A percentile compares a stretch with the other conserved stretches of the same genome.
phyloP scores from a whole-genome alignment of 129 eudicot species.

The Kitagawia praeruptora region DNA sequence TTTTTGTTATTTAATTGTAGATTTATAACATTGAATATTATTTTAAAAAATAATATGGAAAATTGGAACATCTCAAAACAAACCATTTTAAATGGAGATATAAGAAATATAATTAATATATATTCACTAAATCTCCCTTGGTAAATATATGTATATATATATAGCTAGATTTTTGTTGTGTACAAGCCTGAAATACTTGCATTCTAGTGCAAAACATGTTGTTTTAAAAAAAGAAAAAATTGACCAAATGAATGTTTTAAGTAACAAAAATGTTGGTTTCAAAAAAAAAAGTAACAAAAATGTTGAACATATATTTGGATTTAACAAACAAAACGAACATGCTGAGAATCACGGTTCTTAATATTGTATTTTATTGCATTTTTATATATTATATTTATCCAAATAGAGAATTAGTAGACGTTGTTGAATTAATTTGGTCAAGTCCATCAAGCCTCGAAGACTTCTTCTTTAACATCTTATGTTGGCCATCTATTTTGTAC shows the following conservation, averaged over 20 bases:
- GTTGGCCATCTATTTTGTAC: no score
- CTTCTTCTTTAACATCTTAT: neutral
- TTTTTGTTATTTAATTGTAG: no score
- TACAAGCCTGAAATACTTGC: no score
- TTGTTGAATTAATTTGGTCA: neutral
- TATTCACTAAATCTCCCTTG: no score
- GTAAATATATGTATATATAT: no score
- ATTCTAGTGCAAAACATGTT: neutral
- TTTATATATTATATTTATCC: neutral
- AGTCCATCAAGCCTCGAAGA: neutral
- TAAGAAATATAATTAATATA: no score
- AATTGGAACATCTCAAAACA: no score
- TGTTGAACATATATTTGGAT: neutral
- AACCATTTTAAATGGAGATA: no score
- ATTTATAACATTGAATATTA: no score
- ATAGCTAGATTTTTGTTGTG: no score
- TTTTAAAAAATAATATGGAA: no score
- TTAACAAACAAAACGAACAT: neutral
- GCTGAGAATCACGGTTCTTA: neutral
- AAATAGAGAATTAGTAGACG: no score
- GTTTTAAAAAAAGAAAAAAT: neutral
- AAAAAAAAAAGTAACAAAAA: neutral
- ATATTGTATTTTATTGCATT: neutral
- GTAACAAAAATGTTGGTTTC: neutral
- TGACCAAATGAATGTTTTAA: neutral